Conservation (phyloP, 345 rosid species). For the Eucalyptus shirleyi region DNA sequence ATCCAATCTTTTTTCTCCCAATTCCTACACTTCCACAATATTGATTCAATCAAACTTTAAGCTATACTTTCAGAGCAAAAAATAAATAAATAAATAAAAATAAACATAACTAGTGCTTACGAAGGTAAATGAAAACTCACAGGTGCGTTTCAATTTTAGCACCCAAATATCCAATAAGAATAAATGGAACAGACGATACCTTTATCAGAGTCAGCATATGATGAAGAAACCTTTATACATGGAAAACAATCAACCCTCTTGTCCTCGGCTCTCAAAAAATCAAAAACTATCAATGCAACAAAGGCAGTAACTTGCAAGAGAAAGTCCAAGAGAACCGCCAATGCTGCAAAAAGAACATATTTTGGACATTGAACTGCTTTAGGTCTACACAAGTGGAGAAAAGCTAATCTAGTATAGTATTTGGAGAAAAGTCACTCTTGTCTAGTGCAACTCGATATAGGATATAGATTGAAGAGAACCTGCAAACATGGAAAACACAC, state of each 20-base stretch:
- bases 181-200: conserved; percentile 20
- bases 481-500: conserved; percentile 98
- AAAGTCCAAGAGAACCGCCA: conserved; percentile 94
- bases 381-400: not conserved
- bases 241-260: conserved; percentile 90
- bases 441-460: not conserved
- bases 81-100: not conserved
- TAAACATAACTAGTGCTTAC: not conserved
- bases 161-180: not conserved
- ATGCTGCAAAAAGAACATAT: conserved; percentile 45
- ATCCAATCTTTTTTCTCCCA: conserved; percentile 54
- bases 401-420: not conserved
- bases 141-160: not conserved
- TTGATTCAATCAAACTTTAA: conserved; percentile 4
- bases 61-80: not conserved
- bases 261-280: conserved; percentile 67
- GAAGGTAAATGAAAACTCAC: not conserved
- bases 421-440: not conserved
- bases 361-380: not conserved
- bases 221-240: conserved; percentile 42
- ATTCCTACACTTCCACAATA: conserved; percentile 36
- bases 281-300: conserved; percentile 87
- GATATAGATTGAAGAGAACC: conserved; percentile 17
- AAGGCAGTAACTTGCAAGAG: conserved; percentile 96
- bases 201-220: conserved; percentile 48